Evolutionary conservation across 73 alveolate genomes (phyloP), one percentile per base, ranked within the genome.

Genomic region (Paramecium octaurelia): DNA sequence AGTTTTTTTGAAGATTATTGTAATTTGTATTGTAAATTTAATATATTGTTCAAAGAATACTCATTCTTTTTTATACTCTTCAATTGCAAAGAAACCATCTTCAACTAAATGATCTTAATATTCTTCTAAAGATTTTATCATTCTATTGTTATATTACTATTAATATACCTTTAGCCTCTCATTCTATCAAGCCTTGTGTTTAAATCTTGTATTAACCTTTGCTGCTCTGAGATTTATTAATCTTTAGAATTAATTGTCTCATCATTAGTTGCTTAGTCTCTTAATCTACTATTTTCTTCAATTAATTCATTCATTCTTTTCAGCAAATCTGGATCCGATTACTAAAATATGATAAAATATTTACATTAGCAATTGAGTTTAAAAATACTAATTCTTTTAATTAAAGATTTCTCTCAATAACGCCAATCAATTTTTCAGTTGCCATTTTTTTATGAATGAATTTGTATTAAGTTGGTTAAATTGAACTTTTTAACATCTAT

Each of bases 371-470:
- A 0, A 64, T 31, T 23, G 42, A 31, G 31, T 64, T 64, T 50
- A 64, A 64, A 64, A 64, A 31, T 31, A 64, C 27, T 31, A 64
- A 64, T 64, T 64, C 50, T 64, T 64, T 31, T 34, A 64, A 64
- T 64, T 64, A 27, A 1, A 34, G 48, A 27, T 64, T 64, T 34
- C 46, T 64, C 14, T 64, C 84, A 1, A 64, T 27, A 12, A 64
- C 29, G 7, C 50, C 84, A 31, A 64, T 64, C 27, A 64, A 64
- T 64, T 64, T 64, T 34, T 64, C 84, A 64, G 84, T 27, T 64
- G 84, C 84, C 46, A 64, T 64, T 34, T 64, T 64, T 34, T 64
- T 64, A 64, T 64, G 84, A 64, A 64, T 64, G 50, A 64, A 64
- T 64, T 34, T 64, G 29, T 64, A 64, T 6, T 27, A 48, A 64